These are phyloP conservation scores for Tillandsia leiboldiana DNA, from an alignment of 176 grass and related monocot genomes.

Conservation along the genomic window DNA sequence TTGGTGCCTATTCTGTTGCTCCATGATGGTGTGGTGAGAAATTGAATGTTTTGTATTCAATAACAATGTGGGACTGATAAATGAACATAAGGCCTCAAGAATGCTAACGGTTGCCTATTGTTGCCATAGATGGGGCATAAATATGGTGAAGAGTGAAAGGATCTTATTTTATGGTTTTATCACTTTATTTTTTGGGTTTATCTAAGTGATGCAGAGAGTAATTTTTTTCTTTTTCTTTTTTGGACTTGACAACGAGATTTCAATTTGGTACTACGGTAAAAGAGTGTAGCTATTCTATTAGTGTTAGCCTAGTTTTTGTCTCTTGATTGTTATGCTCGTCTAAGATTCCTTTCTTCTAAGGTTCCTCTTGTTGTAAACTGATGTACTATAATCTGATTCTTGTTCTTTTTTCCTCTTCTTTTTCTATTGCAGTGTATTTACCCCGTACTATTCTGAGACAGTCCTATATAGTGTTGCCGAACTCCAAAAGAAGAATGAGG, in stretches of 20 bases:
- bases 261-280: background rate
- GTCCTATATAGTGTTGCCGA: constrained; percentile 79
- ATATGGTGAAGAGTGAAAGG: background rate
- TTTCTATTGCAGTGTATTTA: constrained; percentile 70
- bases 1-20: background rate
- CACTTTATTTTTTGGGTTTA: background rate
- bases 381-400: constrained; percentile 20
- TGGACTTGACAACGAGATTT: background rate
- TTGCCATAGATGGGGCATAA: background rate
- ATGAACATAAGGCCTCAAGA: background rate
- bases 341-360: background rate
- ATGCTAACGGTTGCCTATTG: background rate
- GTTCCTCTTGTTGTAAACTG: background rate
- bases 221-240: background rate
- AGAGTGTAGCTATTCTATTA: background rate
- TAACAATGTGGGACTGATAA: background rate
- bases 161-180: background rate
- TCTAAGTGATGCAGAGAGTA: background rate
- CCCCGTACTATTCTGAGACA: constrained; percentile 85
- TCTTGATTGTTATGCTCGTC: no score
- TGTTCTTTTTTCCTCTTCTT: constrained; percentile 14
- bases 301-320: background rate
- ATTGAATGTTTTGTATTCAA: background rate
- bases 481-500: constrained; percentile 84
- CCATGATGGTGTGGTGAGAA: background rate